phyloP scores from a whole-genome alignment of 2,329 filamentous ascomycete genomes.

The Aspergillus hiratsukae region DNA sequence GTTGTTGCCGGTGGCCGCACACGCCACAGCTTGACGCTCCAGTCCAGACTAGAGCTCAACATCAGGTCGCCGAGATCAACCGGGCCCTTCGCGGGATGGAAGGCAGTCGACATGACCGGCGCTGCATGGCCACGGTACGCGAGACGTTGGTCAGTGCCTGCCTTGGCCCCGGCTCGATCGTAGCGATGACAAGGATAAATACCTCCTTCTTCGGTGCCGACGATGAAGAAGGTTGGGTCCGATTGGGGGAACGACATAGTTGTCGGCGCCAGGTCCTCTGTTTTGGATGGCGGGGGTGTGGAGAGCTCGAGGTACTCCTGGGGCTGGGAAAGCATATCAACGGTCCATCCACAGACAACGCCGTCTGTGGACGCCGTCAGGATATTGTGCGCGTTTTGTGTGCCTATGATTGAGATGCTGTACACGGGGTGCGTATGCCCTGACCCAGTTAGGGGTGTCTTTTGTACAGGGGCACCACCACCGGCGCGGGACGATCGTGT shows the following conservation, averaged over 20 bases:
- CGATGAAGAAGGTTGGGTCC: conserved; percentile 95
- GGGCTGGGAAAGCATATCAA: conserved; percentile 95
- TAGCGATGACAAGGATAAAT: conserved; percentile 97
- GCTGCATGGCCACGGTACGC: conserved; percentile 87
- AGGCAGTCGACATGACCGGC: conserved; percentile 92
- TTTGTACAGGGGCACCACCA: conserved; percentile 72
- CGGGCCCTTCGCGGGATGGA: conserved; percentile 87
- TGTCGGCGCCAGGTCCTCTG: conserved; percentile 90
- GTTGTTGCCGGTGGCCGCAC: conserved; percentile 56
- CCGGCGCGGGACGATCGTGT: conserved; percentile 77
- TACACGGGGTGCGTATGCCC: conserved; percentile 97
- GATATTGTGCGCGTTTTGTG: conserved; percentile 98
- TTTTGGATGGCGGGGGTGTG: conserved; percentile 79
- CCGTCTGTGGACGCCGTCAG: conserved; percentile 96
- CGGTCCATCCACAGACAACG: conserved; percentile 93
- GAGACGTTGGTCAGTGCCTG: conserved; percentile 84
- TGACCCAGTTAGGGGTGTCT: conserved; percentile 89
- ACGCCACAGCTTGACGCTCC: conserved; percentile 97
- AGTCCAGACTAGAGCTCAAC: conserved; percentile 87
- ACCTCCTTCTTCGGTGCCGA: conserved; percentile 92
- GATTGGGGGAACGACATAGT: conserved; percentile 92
- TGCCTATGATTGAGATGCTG: conserved; percentile 90
- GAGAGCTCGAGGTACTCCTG: conserved; percentile 89
- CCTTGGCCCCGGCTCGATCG: conserved; percentile 94
- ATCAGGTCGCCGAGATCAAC: conserved; percentile 93